A percentile compares a stretch with the other conserved stretches of the same genome.
Conservation (phyloP, 2,329 filamentous ascomycete species). For the Xylaria sp. region DNA sequence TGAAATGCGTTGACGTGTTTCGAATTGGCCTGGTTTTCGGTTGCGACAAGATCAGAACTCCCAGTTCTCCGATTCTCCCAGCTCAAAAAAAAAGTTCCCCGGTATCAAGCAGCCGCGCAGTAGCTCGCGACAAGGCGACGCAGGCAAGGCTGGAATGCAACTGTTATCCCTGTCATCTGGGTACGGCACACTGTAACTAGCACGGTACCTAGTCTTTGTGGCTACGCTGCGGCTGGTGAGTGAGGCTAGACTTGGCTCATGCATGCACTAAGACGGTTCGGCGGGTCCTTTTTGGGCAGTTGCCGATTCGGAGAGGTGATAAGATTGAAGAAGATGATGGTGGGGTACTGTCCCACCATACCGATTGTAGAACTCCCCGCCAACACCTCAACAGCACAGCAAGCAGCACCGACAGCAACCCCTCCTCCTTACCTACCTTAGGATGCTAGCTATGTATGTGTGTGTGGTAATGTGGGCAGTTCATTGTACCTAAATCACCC, state of each 20-base stretch:
- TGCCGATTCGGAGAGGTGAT: slow-evolving; percentile 35
- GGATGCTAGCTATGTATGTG: too few relatives aligned
- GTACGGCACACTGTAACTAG: background rate
- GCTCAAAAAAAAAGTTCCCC: slow-evolving; percentile 10
- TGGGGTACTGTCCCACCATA: slow-evolving; percentile 24
- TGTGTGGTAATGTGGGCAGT: too few relatives aligned
- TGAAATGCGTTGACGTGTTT: slow-evolving; percentile 41
- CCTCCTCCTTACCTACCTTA: slow-evolving; percentile 21
- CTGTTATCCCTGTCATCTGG: slow-evolving; percentile 1
- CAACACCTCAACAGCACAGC: slow-evolving; percentile 2
- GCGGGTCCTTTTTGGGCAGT: slow-evolving; percentile 34
- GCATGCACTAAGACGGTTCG: slow-evolving; percentile 16
- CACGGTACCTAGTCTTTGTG: background rate
- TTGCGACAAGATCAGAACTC: slow-evolving; percentile 32
- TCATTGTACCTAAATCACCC: too few relatives aligned
- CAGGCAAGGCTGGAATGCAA: background rate
- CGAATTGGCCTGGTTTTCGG: slow-evolving; percentile 28
- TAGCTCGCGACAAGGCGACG: slow-evolving; percentile 1
- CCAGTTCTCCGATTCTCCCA: slow-evolving; percentile 23
- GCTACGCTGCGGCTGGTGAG: slow-evolving; percentile 12
- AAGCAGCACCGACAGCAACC: slow-evolving; percentile 13
- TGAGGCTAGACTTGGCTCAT: slow-evolving; percentile 12
- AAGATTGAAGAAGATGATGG: slow-evolving; percentile 7
- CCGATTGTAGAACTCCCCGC: slow-evolving; percentile 28
- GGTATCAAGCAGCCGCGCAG: background rate